phyloP scores from a whole-genome alignment of 176 grass and related monocot species.

The Melocanna baccifera region DNA sequence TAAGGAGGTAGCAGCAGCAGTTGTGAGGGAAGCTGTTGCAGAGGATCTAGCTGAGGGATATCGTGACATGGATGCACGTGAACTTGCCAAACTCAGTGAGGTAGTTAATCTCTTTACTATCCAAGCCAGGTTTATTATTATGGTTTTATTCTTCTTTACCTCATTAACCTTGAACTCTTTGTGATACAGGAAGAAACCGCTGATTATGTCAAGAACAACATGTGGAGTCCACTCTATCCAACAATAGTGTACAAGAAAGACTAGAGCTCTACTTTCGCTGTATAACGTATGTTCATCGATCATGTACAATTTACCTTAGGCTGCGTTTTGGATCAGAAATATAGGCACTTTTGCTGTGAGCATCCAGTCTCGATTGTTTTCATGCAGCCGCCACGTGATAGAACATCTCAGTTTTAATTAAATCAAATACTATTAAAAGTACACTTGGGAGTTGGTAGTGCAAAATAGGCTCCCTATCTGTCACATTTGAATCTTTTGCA shows the following conservation, averaged over 20 bases:
- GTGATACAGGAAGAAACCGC: conserved; percentile 68
- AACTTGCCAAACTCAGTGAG: conserved; percentile 80
- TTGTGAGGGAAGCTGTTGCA: conserved; percentile 83
- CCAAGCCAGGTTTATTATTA: conserved; percentile 9
- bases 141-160: not conserved
- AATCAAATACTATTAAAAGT: not conserved
- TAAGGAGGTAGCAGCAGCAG: conserved; percentile 88
- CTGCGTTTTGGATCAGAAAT: conserved; percentile 10
- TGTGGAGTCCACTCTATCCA: conserved; percentile 90
- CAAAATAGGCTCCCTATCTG: not conserved
- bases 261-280: conserved; percentile 28
- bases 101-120: conserved; percentile 47
- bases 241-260: conserved; percentile 90
- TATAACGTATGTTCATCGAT: not conserved
- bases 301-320: conserved; percentile 21
- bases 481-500: not conserved
- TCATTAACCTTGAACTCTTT: conserved; percentile 17
- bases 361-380: conserved; percentile 20
- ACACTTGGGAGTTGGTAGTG: not conserved
- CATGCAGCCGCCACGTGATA: not conserved
- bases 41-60: conserved; percentile 96
- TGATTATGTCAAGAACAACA: conserved; percentile 81
- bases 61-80: conserved; percentile 81
- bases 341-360: not conserved
- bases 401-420: conserved; percentile 1